Conservation (phyloP, 1,139 yeast genomes). For the Suhomyces choctaworum region DNA sequence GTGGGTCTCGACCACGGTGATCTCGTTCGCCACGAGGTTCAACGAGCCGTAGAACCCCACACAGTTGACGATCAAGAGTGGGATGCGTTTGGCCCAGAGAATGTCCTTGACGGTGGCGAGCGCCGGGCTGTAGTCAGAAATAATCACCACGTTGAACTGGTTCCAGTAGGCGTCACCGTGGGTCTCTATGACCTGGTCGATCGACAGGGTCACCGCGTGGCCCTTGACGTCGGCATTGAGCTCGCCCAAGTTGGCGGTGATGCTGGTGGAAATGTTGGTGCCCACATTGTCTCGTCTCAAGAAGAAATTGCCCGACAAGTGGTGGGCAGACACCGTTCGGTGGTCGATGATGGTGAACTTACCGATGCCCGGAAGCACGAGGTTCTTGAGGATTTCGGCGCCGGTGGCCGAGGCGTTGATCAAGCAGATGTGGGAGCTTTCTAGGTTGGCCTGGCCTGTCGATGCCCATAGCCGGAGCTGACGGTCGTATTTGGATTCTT, state of each 20-base stretch:
- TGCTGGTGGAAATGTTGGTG: conserved; percentile 36
- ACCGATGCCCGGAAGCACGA: conserved; percentile 81
- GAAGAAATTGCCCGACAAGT: conserved; percentile 64
- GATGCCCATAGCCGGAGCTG: conserved; percentile 88
- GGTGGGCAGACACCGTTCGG: conserved; percentile 38
- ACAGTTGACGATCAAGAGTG: conserved; percentile 53
- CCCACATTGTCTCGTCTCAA: conserved; percentile 50
- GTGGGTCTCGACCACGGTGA: conserved; percentile 76
- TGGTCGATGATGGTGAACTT: conserved; percentile 60
- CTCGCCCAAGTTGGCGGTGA: conserved; percentile 47
- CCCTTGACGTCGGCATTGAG: conserved; percentile 63
- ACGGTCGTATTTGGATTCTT: conserved; percentile 67
- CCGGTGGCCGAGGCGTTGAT: conserved; percentile 62
- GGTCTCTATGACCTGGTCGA: conserved; percentile 21
- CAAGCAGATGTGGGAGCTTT: conserved; percentile 59
- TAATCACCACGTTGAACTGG: conserved; percentile 54
- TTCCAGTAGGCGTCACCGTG: conserved; percentile 41
- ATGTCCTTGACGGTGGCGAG: conserved; percentile 32
- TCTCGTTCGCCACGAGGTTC: conserved; percentile 50
- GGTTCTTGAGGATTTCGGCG: conserved; percentile 72
- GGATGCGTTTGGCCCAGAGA: conserved; percentile 50
- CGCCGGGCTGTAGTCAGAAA: conserved; percentile 32
- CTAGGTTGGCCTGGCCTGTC: conserved; percentile 68
- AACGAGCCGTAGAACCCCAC: conserved; percentile 72
- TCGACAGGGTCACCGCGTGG: conserved; percentile 23